phyloP scores from a whole-genome alignment of 306 rosid species.

The Cicer bijugum region DNA sequence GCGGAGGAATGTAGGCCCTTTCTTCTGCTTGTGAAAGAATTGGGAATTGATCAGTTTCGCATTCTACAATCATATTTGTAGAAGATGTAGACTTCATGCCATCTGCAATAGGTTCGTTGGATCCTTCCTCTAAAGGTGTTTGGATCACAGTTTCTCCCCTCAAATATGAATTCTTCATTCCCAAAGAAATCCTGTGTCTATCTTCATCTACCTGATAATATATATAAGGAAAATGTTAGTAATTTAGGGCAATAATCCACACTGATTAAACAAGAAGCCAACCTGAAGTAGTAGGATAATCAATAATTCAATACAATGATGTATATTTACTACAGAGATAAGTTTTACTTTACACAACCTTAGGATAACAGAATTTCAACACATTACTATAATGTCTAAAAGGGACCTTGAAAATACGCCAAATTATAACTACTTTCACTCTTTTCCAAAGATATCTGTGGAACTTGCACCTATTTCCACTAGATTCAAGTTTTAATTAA shows the following conservation, averaged over 20 bases:
- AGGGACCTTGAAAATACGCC: conserved; percentile 7
- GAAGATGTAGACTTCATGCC: conserved; percentile 39
- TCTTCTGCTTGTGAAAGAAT: conserved; percentile 66
- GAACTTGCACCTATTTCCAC: conserved; percentile 7
- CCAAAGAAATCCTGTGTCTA: conserved; percentile 77
- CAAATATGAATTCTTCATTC: conserved; percentile 80
- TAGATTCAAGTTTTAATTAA: conserved; percentile 2
- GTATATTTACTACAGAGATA: background rate
- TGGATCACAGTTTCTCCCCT: conserved; percentile 43
- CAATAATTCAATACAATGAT: conserved; percentile 7
- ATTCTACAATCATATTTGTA: conserved; percentile 50
- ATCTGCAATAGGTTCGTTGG: conserved; percentile 51
- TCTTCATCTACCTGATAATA: conserved; percentile 70
- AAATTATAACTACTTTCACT: conserved; percentile 26
- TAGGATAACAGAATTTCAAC: conserved; percentile 9
- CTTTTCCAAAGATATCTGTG: conserved; percentile 5
- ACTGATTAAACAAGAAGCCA: conserved; percentile 24
- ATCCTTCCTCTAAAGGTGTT: conserved; percentile 49
- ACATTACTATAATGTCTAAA: background rate
- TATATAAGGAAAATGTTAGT: conserved; percentile 30
- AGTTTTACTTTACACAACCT: background rate
- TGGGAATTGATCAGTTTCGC: conserved; percentile 48
- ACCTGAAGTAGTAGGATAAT: background rate
- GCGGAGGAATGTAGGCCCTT: conserved; percentile 81
- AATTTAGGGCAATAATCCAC: conserved; percentile 34